Base-by-base conservation (phyloP, 78 protist species). In the Dictyostelium brefeldianum region DNA sequence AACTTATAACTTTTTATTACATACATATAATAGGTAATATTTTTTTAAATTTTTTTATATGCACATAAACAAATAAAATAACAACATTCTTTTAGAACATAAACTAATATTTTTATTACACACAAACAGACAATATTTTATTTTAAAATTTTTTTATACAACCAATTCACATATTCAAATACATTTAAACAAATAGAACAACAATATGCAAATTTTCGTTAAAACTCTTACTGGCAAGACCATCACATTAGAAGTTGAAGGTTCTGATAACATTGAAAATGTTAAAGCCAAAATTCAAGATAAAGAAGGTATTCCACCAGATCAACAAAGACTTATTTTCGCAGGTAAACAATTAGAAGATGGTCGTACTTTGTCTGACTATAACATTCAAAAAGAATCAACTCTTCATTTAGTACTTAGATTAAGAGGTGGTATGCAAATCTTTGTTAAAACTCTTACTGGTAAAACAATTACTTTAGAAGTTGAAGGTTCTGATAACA, bases 341-440 rank as follows among this genome's bases (percentile, higher is more conserved):
- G 99, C 99, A 56, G 99, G 99, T 80, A 98, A 98, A 97, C 99
- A 99, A 89, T 97, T 99, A 84, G 99, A 99, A 81, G 99, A 98
- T 46, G 99, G 99, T 53, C 97, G 99, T 80, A 98, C 99, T 62
- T 96, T 99, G 1, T 41, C 96, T 36, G 99, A 98, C 95, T 99
- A 99, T 97, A 98, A 98, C 96, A 98, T 99, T 95, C 99, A 98
- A 95, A 98, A 98, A 96, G 99, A 97, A 87, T 89, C 98, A 17
- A 99, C 99, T 64, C 97, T 98, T 22, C 98, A 98, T 96, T 91
- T 98, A 15, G 99, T 98, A 54, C 96, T 98, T 51, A 62, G 95
- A 59, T 69, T 92, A 27, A 53, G 92, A 36, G 95, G 97, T 78
- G 97, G 97, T 84, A 97, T 96, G 98, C 98, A 97, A 83, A 97